phyloP scores from a whole-genome alignment of 306 rosid species.

The Acmispon strigosus region DNA sequence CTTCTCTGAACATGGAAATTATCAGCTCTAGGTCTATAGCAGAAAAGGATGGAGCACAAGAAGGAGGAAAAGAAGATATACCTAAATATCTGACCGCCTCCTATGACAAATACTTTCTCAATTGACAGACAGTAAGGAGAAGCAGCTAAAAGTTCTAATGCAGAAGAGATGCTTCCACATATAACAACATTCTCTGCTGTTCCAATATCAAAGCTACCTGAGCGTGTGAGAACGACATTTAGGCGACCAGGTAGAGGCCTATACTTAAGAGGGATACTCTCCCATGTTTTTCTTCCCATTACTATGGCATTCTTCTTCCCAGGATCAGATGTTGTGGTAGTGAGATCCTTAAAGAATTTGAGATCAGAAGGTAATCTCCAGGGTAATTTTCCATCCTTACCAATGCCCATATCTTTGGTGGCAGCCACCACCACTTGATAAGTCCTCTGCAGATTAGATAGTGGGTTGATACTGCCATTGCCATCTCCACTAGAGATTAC shows the following conservation, averaged over 20 bases:
- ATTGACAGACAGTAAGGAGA: slow-evolving; percentile 87
- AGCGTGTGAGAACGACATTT: slow-evolving; percentile 88
- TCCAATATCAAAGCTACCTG: slow-evolving; percentile 80
- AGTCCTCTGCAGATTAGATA: slow-evolving; percentile 50
- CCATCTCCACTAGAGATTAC: slow-evolving; percentile 22
- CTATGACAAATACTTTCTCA: slow-evolving; percentile 85
- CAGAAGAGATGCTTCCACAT: slow-evolving; percentile 74
- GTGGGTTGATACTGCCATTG: slow-evolving; percentile 37
- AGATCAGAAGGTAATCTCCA: slow-evolving; percentile 84
- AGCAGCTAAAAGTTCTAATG: slow-evolving; percentile 77
- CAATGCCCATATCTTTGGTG: slow-evolving; percentile 77
- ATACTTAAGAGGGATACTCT: slow-evolving; percentile 55
- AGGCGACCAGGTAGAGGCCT: slow-evolving; percentile 91
- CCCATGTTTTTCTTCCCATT: slow-evolving; percentile 98
- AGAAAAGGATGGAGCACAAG: neutral
- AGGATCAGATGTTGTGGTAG: slow-evolving; percentile 54
- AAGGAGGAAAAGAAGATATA: slow-evolving; percentile 10
- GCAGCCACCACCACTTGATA: slow-evolving; percentile 96
- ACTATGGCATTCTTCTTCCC: slow-evolving; percentile 81
- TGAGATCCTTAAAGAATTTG: slow-evolving; percentile 69
- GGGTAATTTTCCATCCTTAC: slow-evolving; percentile 80
- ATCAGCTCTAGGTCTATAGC: neutral
- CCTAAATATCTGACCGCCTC: slow-evolving; percentile 91
- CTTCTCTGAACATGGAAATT: slow-evolving; percentile 51
- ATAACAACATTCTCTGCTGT: slow-evolving; percentile 81